Conservation (phyloP, 768 basidiomycete species). For the Psilocybe subaeruginosa region DNA sequence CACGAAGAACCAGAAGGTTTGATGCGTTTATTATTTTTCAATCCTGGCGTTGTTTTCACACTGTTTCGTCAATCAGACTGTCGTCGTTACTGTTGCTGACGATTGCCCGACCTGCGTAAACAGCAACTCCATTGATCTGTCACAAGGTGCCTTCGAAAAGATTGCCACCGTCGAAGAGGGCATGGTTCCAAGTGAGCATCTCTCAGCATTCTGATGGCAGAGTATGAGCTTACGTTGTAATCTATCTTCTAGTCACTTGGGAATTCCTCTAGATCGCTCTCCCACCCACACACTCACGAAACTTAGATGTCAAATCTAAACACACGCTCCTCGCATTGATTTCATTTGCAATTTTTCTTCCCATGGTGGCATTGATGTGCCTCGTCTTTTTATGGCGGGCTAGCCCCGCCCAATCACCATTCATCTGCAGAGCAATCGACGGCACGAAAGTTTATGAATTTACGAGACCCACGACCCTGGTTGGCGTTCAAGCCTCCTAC, state of each 20-base stretch:
- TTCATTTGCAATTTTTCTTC: constrained; percentile 46
- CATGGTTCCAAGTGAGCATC: constrained; percentile 55
- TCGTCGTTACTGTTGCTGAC: constrained; percentile 72
- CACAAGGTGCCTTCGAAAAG: constrained; percentile 63
- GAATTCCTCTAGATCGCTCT: constrained; percentile 28
- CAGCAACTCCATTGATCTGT: constrained; percentile 73
- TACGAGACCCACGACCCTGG: constrained; percentile 48
- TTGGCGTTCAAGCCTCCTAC: constrained; percentile 36
- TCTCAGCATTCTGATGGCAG: background rate
- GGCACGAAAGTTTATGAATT: constrained; percentile 29
- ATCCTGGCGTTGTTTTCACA: constrained; percentile 1
- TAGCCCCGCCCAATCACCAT: constrained; percentile 8
- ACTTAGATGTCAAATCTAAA: constrained; percentile 15
- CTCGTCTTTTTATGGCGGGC: constrained; percentile 18
- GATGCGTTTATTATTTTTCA: constrained; percentile 1
- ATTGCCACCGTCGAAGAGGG: constrained; percentile 58
- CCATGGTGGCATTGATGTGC: constrained; percentile 16
- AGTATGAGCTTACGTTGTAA: constrained; percentile 10
- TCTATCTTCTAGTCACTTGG: constrained; percentile 38
- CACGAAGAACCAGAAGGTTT: constrained; percentile 53
- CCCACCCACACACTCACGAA: constrained; percentile 4
- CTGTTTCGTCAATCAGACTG: constrained; percentile 27
- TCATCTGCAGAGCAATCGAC: constrained; percentile 21
- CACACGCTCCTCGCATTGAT: constrained; percentile 10
- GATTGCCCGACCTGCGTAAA: constrained; percentile 80